Conservation (phyloP, 192 early-diverging fungal genomes). For the Coemansia sp. region DNA sequence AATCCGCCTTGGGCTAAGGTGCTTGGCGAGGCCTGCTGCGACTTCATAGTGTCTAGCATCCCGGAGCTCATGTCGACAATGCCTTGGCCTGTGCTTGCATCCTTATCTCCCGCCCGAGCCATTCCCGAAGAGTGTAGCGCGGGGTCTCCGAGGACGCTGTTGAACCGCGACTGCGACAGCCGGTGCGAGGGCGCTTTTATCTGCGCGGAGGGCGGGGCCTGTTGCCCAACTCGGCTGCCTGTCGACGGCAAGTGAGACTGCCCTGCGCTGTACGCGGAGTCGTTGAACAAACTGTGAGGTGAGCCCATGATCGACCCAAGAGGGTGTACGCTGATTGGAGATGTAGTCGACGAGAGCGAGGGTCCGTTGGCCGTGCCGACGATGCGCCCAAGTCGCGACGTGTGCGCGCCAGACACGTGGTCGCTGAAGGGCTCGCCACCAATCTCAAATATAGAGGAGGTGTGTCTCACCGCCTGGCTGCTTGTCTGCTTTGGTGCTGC, state of each 20-base stretch:
- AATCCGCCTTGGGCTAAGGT: conserved; percentile 20
- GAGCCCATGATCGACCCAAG: conserved; percentile 53
- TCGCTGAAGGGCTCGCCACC: conserved; percentile 52
- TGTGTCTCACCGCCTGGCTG: conserved; percentile 17
- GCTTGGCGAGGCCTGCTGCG: conserved; percentile 55
- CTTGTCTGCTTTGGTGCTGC: conserved; percentile 14
- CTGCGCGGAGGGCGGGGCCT: neutral
- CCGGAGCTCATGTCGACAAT: conserved; percentile 34
- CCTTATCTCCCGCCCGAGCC: conserved; percentile 17
- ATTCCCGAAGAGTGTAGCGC: conserved; percentile 18
- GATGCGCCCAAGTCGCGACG: conserved; percentile 27
- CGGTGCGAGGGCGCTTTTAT: conserved; percentile 13
- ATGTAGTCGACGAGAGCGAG: conserved; percentile 25
- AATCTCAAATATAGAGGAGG: conserved; percentile 55
- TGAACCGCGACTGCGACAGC: conserved; percentile 48
- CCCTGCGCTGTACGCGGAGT: conserved; percentile 25
- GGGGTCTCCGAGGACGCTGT: conserved; percentile 31
- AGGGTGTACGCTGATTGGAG: conserved; percentile 42
- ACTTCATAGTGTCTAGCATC: conserved; percentile 50
- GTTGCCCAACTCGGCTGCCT: neutral
- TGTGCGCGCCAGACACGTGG: neutral
- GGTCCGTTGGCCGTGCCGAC: conserved; percentile 11
- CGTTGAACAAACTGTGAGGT: conserved; percentile 39
- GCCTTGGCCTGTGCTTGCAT: conserved; percentile 2
- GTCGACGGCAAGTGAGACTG: conserved; percentile 4